Evolutionary conservation across 352 stramenopile genomes (phyloP), one percentile per base, ranked within the genome.

Genomic region (Phytophthora agathidicida): DNA sequence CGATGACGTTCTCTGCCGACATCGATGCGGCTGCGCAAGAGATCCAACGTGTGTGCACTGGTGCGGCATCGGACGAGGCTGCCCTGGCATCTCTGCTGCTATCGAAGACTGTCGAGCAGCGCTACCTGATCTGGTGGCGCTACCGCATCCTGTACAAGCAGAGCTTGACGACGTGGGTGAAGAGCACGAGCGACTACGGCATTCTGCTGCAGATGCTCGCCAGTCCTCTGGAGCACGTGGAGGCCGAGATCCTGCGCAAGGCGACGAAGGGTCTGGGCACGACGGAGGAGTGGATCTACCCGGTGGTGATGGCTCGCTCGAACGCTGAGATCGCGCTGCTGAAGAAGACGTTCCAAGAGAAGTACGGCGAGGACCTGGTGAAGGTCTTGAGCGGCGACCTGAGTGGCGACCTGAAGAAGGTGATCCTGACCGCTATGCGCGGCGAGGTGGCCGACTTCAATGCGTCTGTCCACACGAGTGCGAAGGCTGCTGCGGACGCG

Each of bases 331-430:
- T 88, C 46, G 67, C 63, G 56, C 75, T 88, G 47, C 60, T 88
- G 28, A 89, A 89, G 76, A 85, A 87, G 73, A 77, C 74, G 0
- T 87, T 72, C 66, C 79, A 79, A 39, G 65, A 81, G 22, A 9
- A 80, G 22, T 71, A 80, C 59, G 59, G 63, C 35, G 58, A 77
- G 19, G 76, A 89, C 24, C 57, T 89, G 19, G 65, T 67, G 10
- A 65, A 77, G 26, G 52, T 62, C 22, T 27, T 87, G 17, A 63
- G 80, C 52, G 52, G 55, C 35, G 76, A 85, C 16, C 44, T 89
- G 5, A 53, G 73, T 22, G 77, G 78, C 27, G 73, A 86, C 58
- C 73, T 88, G 47, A 68, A 72, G 58, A 79, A 80, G 59, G 70
- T 83, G 35, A 77, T 86, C 55, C 50, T 85, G 28, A 65, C 65